Base-by-base conservation (phyloP, 768 basidiomycete species). In the Dacryopinax spathularia region DNA sequence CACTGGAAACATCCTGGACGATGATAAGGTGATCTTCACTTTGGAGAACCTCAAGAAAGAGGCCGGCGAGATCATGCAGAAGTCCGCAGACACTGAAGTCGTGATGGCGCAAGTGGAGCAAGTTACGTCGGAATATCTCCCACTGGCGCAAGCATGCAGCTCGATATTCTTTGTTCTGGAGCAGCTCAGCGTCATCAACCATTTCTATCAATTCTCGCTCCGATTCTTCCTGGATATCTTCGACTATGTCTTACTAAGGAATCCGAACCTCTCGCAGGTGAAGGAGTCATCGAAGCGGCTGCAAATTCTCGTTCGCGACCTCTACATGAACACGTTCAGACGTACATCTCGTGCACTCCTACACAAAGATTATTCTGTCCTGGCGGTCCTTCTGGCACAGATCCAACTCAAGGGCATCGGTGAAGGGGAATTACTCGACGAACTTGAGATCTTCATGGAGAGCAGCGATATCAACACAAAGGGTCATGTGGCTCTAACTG, bases 171-270 rank as follows among this genome's bases (percentile, higher is more conserved):
- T 99, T 77, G 88, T 95, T 64, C 78, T 99, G 69, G 95, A 98
- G 70, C 93, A 97, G 70, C 81, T 98, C 60, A 88, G 91, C 72
- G 80, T 88, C 62, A 83, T 97, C 77, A 91, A 95, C 71, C 95
- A 96, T 75, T 98, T 98, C 78, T 99, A 99, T 72, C 91, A 97
- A 73, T 99, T 99, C 80, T 98, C 96, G 1, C 81, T 99, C 48
- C 87, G 81, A 31, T 97, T 95, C 81, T 99, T 99, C 88, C 82
- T 98, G 65, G 95, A 96, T 72, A 95, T 97, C 71, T 99, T 99
- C 76, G 91, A 98, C 76, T 91, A 88, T 69, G 85, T 95, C 64
- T 82, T 98, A 7, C 87, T 88, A 68, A 86, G 89, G 69, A 97
- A 98, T 71, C 93, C 94, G 12, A 88, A 92, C 72, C 81, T 98